phyloP scores from a whole-genome alignment of 257 asterid species.

The Solanum peruvianum region DNA sequence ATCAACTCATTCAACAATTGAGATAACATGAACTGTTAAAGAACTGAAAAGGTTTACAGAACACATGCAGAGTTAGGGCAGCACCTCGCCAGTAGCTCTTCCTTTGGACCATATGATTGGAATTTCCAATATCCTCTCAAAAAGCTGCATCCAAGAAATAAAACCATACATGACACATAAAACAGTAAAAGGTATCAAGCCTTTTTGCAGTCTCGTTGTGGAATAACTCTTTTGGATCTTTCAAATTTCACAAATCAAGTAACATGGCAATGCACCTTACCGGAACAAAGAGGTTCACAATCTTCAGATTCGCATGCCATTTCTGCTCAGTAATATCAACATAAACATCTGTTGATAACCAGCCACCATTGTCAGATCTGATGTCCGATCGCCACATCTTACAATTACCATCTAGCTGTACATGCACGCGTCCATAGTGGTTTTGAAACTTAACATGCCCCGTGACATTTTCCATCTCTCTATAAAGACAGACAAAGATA shows the following conservation, averaged over 20 bases:
- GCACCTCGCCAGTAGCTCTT: conserved; percentile 99
- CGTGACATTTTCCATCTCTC: conserved; percentile 85
- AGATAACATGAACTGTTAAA: neutral
- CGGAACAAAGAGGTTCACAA: conserved; percentile 86
- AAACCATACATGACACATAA: neutral
- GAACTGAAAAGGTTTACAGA: neutral
- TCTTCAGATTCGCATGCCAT: conserved; percentile 96
- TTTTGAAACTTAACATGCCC: conserved; percentile 81
- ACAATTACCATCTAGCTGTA: conserved; percentile 83
- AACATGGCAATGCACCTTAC: conserved; percentile 33
- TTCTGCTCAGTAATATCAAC: conserved; percentile 85
- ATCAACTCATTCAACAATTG: neutral
- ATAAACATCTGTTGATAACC: conserved; percentile 93
- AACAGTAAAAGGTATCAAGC: neutral
- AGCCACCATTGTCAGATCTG: conserved; percentile 86
- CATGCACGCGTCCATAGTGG: conserved; percentile 78
- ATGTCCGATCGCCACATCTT: conserved; percentile 85
- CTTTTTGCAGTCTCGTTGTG: neutral
- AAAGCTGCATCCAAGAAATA: conserved; percentile 50
- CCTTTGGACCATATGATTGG: conserved; percentile 92
- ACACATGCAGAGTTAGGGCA: conserved; percentile 24
- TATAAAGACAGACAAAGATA: conserved; percentile 28
- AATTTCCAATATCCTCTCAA: conserved; percentile 90
- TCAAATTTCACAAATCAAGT: neutral
- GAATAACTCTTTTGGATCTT: conserved; percentile 1